Evolutionary conservation across 345 rosid genomes (phyloP), one percentile per base, ranked within the genome.

Genomic region (Capsella bursapastoris): DNA sequence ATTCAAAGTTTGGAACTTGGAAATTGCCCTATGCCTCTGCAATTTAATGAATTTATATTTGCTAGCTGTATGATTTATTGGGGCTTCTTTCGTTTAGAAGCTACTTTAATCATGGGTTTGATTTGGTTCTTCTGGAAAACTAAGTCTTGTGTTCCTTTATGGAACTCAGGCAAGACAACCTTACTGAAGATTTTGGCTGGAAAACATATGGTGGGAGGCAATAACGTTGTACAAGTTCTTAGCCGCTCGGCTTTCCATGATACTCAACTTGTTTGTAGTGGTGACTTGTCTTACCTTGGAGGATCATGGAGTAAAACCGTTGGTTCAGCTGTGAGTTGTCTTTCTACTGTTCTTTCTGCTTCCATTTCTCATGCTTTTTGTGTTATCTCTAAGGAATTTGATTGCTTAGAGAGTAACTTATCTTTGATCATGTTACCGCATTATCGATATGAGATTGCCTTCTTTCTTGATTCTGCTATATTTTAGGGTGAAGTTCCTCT

Each of bases 161-260:
- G 43, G 14, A 15, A 37, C 1, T 16, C 82, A 93, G 96, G 98
- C 52, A 94, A 91, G 81, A 91, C 98, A 1, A 94, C 97, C 8
- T 75, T 94, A 71, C 77, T 94, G 84, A 88, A 85, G 80, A 88
- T 94, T 68, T 25, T 94, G 37, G 97, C 95, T 0, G 98, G 97
- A 55, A 94, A 94, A 88, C 91, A 94, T 79, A 88, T 94, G 96
- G 98, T 88, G 0, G 98, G 98, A 70, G 98, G 98, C 37, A 86
- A 77, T 53, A 87, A 91, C 18, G 90, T 93, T 8, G 98, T 93
- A 18, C 85, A 80, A 55, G 96, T 93, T 57, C 84, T 91, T 2
- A 88, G 80, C 70, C 81, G 89, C 22, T 93, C 97, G 2, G 92
- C 96, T 44, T 93, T 93, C 75, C 98, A 93, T 59, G 97, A 93